These are phyloP conservation scores for Termitomyces sp. DNA, from an alignment of 1,284 basidiomycete species.

Conservation along the genomic window DNA sequence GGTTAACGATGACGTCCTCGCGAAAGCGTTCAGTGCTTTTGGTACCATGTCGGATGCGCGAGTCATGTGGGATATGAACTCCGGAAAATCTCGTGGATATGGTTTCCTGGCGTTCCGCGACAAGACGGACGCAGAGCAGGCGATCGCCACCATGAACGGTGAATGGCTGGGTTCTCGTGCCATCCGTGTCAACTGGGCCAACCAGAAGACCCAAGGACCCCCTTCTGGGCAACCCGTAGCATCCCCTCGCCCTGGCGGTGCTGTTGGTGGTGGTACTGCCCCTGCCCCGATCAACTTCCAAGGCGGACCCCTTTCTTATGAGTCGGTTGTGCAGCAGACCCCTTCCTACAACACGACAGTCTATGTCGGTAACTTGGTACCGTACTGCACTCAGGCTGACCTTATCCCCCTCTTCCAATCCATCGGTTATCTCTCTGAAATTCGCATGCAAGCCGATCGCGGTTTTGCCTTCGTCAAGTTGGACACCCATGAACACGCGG, in stretches of 20 bases:
- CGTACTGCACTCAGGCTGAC: constrained; percentile 92
- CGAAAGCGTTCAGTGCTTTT: constrained; percentile 93
- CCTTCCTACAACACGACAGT: constrained; percentile 92
- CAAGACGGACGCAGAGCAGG: constrained; percentile 96
- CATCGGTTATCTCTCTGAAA: constrained; percentile 96
- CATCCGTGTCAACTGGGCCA: constrained; percentile 99
- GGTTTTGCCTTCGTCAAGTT: constrained; percentile 99
- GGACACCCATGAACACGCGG: constrained; percentile 95
- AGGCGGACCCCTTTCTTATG: constrained; percentile 83
- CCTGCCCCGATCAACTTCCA: constrained; percentile 83
- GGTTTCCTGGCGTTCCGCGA: constrained; percentile 93
- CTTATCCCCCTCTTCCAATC: constrained; percentile 95
- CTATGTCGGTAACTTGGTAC: constrained; percentile 97
- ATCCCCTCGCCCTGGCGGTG: constrained; percentile 38
- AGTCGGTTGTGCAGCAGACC: constrained; percentile 83
- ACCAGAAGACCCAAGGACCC: constrained; percentile 90
- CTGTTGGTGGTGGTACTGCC: constrained; percentile 54
- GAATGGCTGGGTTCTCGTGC: constrained; percentile 98
- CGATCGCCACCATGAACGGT: constrained; percentile 98
- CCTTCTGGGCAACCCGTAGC: constrained; percentile 26
- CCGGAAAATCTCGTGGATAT: constrained; percentile 93
- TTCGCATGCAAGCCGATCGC: constrained; percentile 96
- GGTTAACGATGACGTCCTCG: constrained; percentile 96
- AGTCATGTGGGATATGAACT: constrained; percentile 99
- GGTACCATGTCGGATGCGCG: constrained; percentile 93